A percentile compares a stretch with the other conserved stretches of the same genome.
Evolutionary conservation across 106 monocot species (phyloP).

Genomic region (Dendrobium officinale): DNA sequence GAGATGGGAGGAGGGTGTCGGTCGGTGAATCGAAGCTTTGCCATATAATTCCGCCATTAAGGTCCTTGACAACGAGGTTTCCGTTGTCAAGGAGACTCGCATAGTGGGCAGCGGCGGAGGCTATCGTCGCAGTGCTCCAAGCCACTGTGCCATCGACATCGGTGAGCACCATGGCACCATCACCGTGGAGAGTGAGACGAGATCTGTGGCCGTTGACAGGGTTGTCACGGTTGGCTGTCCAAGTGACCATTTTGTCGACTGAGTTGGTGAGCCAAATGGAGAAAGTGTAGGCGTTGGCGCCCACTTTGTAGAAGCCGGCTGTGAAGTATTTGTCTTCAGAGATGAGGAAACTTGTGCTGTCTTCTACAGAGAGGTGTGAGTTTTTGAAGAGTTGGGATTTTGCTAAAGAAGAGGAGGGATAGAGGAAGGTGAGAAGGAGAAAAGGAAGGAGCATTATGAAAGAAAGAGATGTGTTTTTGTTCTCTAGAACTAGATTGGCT

Average conservation of each 20-base stretch:
- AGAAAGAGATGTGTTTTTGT: neutral
- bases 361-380: slow-evolving; percentile 25
- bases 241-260: slow-evolving; percentile 9
- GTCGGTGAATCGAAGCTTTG: slow-evolving; percentile 44
- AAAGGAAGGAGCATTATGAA: neutral
- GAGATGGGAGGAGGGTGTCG: slow-evolving; percentile 38
- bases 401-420: neutral
- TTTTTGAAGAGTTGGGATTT: slow-evolving; percentile 5
- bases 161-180: slow-evolving; percentile 18
- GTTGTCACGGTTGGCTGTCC: slow-evolving; percentile 38
- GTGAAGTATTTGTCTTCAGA: slow-evolving; percentile 28
- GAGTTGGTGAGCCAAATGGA: slow-evolving; percentile 47
- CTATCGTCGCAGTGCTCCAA: slow-evolving; percentile 17
- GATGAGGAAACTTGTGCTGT: slow-evolving; percentile 10
- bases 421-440: neutral
- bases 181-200: slow-evolving; percentile 8
- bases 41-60: slow-evolving; percentile 15
- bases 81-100: slow-evolving; percentile 23
- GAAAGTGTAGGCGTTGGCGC: slow-evolving; percentile 33
- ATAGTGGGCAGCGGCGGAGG: neutral
- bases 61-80: slow-evolving; percentile 27
- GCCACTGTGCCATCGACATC: slow-evolving; percentile 17
- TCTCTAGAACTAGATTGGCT: neutral
- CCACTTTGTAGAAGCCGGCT: slow-evolving; percentile 35
- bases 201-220: slow-evolving; percentile 31